Evolutionary conservation across 495 filamentous ascomycete genomes (phyloP).

Genomic region (Daldinia loculata): DNA sequence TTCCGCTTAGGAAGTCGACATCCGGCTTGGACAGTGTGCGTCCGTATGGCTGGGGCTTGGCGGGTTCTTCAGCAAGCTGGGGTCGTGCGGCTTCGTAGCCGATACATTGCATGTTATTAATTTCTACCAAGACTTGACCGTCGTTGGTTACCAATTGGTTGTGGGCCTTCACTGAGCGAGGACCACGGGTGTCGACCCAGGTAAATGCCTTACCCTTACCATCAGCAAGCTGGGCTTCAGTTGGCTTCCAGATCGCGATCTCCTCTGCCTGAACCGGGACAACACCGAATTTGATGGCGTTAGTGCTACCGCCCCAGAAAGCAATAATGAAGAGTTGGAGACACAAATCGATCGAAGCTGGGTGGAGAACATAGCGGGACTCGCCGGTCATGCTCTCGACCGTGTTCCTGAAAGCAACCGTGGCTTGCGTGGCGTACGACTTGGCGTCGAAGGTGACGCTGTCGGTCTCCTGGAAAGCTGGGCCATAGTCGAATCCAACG

Average conservation of each 20-base stretch:
- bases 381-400: constrained; percentile 40
- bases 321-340: constrained; percentile 51
- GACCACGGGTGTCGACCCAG: constrained; percentile 22
- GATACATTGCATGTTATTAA: constrained; percentile 41
- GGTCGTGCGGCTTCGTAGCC: constrained; percentile 49
- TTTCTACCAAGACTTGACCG: constrained; percentile 42
- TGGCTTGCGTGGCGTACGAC: constrained; percentile 27
- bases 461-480: constrained; percentile 46
- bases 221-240: constrained; percentile 22
- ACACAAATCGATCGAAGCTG: constrained; percentile 47
- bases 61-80: constrained; percentile 26
- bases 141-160: constrained; percentile 25
- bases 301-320: constrained; percentile 44
- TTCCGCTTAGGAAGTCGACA: constrained; percentile 22
- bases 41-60: constrained; percentile 24
- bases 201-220: constrained; percentile 16
- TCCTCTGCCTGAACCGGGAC: constrained; percentile 51
- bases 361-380: constrained; percentile 53
- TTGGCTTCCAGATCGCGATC: constrained; percentile 45
- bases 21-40: constrained; percentile 15
- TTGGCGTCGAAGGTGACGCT: constrained; percentile 43
- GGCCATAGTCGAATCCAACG: constrained; percentile 54
- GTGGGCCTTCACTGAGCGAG: constrained; percentile 15
- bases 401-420: constrained; percentile 32
- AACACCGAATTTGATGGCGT: constrained; percentile 46